These are phyloP conservation scores for Lipomyces kockii DNA, from an alignment of 805 yeast genomes.

Conservation along the genomic window DNA sequence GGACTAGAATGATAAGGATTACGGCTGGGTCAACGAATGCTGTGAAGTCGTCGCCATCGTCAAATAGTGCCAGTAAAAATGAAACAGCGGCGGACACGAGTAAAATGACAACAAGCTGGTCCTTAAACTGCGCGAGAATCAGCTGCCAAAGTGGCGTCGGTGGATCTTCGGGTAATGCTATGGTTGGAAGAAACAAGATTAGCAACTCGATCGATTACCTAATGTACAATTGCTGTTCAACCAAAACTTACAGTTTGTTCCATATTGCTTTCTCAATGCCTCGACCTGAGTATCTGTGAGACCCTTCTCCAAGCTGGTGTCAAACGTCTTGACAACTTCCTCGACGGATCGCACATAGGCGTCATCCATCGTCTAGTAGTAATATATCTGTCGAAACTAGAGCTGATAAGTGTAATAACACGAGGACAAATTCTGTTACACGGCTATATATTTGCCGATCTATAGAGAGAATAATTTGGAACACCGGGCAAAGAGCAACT, in stretches of 20 bases:
- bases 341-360: slow-evolving; percentile 34
- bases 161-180: slow-evolving; percentile 47
- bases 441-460: background rate
- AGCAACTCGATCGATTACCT: slow-evolving; percentile 3
- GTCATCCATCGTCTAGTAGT: slow-evolving; percentile 29
- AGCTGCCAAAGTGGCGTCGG: slow-evolving; percentile 47
- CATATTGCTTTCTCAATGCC: slow-evolving; percentile 32
- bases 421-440: background rate
- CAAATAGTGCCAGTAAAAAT: slow-evolving; percentile 43
- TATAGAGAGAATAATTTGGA: background rate
- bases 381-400: background rate
- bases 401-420: background rate
- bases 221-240: background rate
- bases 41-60: slow-evolving; percentile 45
- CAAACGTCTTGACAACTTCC: slow-evolving; percentile 32
- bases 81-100: slow-evolving; percentile 46
- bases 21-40: slow-evolving; percentile 50
- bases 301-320: slow-evolving; percentile 35
- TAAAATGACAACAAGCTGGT: slow-evolving; percentile 47
- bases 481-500: background rate
- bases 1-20: slow-evolving; percentile 52
- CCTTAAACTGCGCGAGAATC: slow-evolving; percentile 48
- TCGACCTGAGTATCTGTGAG: slow-evolving; percentile 37
- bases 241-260: slow-evolving; percentile 32
- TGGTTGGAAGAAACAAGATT: background rate